Base-by-base conservation (phyloP, 2,329 filamentous ascomycete genomes). In the Aotearoamyces nothofagi region DNA sequence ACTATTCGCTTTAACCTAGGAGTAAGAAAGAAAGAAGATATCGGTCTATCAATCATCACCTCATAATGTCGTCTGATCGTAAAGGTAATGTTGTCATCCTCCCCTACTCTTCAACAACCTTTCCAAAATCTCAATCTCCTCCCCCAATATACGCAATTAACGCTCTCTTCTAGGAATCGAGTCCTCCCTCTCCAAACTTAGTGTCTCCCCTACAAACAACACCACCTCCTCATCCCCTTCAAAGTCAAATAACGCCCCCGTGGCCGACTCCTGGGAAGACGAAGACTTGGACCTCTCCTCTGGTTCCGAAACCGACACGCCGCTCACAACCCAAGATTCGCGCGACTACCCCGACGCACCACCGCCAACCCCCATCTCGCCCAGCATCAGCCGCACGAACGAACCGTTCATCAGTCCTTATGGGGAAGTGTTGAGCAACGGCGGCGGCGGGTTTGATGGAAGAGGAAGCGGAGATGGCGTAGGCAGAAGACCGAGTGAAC, bases 231-330 rank as follows among this genome's bases (percentile, higher is more conserved):
- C 15, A 19, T 30, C 20, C 35, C 36, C 8, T 35, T 26, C 23
- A 45, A 42, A 29, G 55, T 56, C 26, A 33, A 58, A 57, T 37
- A 42, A 51, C 30, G 33, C 46, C 22, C 39, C 35, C n/a, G 57
- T 78, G 12, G 68, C 64, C 30, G 79, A 84, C 38, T 81, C 75
- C 24, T 86, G 79, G 79, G 78, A 84, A 53, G 77, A 90, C 43
- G 79, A 79, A 32, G 61, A 65, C 17, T 52, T 61, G 59, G 5
- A 53, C 53, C 10, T 55, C 60, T 9, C 30, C 22, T 50, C 49
- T 16, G 45, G 49, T 13, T 46, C 49, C 20, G 44, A 47, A 24
- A 33, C 42, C 24, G 42, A 46, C 9, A 22, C 33, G 22, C 35
- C 42, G 10, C 33, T 47, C 29, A 29, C 40, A 17, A 24, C 37